Conservation (phyloP, 495 filamentous ascomycete genomes). For the Daldinia concentrica region DNA sequence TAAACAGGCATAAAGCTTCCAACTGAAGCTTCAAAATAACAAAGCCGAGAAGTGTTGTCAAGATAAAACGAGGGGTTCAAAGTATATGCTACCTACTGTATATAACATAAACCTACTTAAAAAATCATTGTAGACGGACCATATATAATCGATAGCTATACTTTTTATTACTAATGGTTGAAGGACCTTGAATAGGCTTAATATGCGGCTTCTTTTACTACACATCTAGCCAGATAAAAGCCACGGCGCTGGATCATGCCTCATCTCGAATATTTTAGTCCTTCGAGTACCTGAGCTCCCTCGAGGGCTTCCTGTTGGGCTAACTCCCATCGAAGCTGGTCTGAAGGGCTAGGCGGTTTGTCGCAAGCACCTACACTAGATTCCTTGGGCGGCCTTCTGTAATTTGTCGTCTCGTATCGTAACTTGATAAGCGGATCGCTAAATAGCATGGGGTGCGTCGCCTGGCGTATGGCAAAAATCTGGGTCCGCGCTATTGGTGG, state of each 20-base stretch:
- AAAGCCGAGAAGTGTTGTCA: background rate
- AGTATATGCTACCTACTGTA: background rate
- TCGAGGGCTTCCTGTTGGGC: constrained; percentile 38
- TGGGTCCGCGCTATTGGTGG: constrained; percentile 20
- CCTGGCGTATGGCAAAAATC: constrained; percentile 21
- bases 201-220: background rate
- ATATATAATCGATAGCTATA: background rate
- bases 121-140: background rate
- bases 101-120: background rate
- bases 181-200: background rate
- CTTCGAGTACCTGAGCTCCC: constrained; percentile 25
- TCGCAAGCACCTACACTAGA: constrained; percentile 24
- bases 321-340: constrained; percentile 45
- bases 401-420: constrained; percentile 37
- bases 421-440: constrained; percentile 41
- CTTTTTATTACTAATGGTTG: background rate
- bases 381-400: constrained; percentile 20
- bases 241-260: background rate
- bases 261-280: constrained; percentile 23
- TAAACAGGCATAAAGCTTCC: background rate
- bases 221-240: background rate
- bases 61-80: background rate
- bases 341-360: constrained; percentile 46
- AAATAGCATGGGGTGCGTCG: constrained; percentile 38
- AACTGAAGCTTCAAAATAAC: background rate